A percentile compares a stretch with the other conserved stretches of the same genome.
Conservation (phyloP, 495 filamentous ascomycete genomes). For the Beverwykella pulmonaria region DNA sequence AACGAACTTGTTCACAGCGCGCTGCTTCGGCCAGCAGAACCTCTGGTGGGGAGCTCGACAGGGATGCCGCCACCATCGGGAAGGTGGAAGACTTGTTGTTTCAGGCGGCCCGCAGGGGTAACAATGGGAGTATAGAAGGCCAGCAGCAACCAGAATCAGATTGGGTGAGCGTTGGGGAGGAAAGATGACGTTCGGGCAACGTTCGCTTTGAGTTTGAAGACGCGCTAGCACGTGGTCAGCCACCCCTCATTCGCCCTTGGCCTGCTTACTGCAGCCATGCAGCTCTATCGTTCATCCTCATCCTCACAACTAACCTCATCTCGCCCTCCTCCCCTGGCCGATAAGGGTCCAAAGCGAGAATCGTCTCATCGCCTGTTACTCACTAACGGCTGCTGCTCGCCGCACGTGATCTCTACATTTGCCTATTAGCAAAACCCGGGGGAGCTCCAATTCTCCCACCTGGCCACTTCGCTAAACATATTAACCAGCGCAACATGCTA, state of each 20-base stretch:
- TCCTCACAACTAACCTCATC: too few relatives aligned
- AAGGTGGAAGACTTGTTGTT: not conserved
- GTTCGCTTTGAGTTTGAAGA: not conserved
- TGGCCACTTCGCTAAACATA: constrained; percentile 34
- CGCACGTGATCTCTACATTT: not conserved
- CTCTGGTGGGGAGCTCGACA: not conserved
- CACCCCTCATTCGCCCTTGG: not conserved
- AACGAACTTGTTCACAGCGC: too few relatives aligned
- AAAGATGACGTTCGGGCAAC: not conserved
- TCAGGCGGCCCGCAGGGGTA: not conserved
- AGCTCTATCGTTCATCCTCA: not conserved
- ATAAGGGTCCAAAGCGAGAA: too few relatives aligned
- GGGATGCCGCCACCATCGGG: not conserved
- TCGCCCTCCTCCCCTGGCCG: too few relatives aligned
- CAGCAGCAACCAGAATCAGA: not conserved
- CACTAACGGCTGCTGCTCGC: not conserved
- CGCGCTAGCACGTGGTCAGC: not conserved
- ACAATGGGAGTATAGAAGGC: too few relatives aligned
- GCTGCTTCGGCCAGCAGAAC: too few relatives aligned
- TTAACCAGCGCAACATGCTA: constrained; percentile 28
- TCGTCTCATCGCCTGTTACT: too few relatives aligned
- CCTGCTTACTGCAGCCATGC: not conserved
- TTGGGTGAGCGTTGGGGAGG: too few relatives aligned
- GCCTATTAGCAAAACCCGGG: not conserved
- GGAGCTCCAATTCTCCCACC: constrained; percentile 9